Evolutionary conservation across 805 yeast species (phyloP), one percentile per base, ranked within the genome.

Genomic region (Candida argentea): DNA sequence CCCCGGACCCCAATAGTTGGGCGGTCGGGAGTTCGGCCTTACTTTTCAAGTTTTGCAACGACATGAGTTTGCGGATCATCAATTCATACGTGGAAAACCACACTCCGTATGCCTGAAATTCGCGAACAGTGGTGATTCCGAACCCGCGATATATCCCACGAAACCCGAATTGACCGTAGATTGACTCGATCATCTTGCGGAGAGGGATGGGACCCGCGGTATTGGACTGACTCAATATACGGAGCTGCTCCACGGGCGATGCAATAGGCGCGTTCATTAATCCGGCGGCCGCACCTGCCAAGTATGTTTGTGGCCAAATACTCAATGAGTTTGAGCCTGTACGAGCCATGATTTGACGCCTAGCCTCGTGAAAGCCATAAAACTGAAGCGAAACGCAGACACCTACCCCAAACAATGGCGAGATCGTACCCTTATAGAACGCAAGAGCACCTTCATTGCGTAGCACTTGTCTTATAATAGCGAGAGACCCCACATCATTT

Each of bases 31-130:
- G 57, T 10, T 70, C 65, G 15, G 59, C 50, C 34, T 83, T 50
- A 12, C 56, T 46, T 5, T 60, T 44, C 16, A 58, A 59, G 19
- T 50, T 48, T 21, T 57, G 52, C 5, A 36, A 33, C 8, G 47
- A 39, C 21, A 55, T 50, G 14, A 66, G 52, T 28, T 44, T 43
- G 25, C 52, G 54, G 42, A 77, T 69, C 31, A 76, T 51, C 25
- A 52, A 58, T 45, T 77, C 86, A 43, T 73, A 77, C 1, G 82
- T 61, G 33, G 74, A 51, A 40, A 77, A 77, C 86, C 86, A 77
- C 10, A 75, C 70, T 5, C 86, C 86, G 42, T 78, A 77, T 0
- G 84, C 82, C 47, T 76, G 84, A n/a, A 67, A 52, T 41, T 76
- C 84, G 33, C 84, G 55, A 8, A 69, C 24, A 1, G 70, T 40